phyloP scores from a whole-genome alignment of 139 green algal species.

The Tetradesmus obliquus region DNA sequence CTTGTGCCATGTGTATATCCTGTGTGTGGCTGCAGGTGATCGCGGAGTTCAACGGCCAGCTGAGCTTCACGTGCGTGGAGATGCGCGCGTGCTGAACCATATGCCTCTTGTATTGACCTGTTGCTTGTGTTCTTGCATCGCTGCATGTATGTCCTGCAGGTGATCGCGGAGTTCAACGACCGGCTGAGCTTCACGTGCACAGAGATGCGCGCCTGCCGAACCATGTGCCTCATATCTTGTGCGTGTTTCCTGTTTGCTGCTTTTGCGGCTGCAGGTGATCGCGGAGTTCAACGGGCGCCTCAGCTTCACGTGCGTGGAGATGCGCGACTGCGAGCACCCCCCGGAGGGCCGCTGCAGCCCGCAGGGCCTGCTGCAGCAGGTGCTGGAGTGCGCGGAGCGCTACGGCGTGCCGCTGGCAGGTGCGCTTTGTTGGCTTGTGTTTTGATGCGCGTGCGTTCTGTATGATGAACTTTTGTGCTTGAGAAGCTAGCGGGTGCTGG shows the following conservation, averaged over 20 bases:
- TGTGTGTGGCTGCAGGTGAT: neutral
- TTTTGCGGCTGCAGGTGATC: neutral
- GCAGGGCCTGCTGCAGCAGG: slow-evolving; percentile 87
- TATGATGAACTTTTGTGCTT: too few relatives aligned
- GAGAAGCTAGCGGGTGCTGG: slow-evolving; percentile 74
- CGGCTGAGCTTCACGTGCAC: slow-evolving; percentile 97
- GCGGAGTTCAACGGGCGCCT: slow-evolving; percentile 66
- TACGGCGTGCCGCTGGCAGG: slow-evolving; percentile 81
- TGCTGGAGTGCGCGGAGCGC: slow-evolving; percentile 77
- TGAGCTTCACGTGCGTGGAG: slow-evolving; percentile 99
- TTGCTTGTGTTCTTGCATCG: too few relatives aligned
- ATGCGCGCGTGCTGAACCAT: slow-evolving; percentile 82
- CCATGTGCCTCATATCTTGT: too few relatives aligned
- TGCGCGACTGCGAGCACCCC: slow-evolving; percentile 98
- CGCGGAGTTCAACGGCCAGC: slow-evolving; percentile 55
- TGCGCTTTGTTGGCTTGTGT: neutral
- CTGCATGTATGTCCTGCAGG: neutral
- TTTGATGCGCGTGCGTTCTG: too few relatives aligned
- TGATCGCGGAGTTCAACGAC: slow-evolving; percentile 54
- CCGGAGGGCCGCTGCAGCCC: slow-evolving; percentile 89
- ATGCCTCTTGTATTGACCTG: too few relatives aligned
- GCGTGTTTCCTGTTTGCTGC: neutral
- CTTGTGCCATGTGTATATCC: too few relatives aligned
- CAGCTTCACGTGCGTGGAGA: slow-evolving; percentile 99
- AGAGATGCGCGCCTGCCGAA: slow-evolving; percentile 95